Base-by-base conservation (phyloP, 2,329 filamentous ascomycete genomes). In the Pseudodiploospora longispora region DNA sequence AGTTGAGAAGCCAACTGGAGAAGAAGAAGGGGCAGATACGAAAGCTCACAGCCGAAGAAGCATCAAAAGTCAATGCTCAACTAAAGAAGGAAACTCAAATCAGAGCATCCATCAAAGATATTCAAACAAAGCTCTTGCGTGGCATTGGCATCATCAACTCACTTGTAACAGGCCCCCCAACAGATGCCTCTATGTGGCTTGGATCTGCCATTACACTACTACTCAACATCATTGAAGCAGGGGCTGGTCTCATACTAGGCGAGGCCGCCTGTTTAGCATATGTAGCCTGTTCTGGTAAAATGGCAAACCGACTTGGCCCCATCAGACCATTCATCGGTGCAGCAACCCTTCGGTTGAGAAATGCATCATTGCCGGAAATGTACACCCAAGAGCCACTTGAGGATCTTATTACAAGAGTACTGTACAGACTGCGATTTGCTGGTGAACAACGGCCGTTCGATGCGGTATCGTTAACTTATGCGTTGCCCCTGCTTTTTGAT, bases 371-470 rank as follows among this genome's bases (percentile, higher is more conserved):
- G 4, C 76, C 87, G 0, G 75, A 83, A 8, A 79, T 85, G 42
- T 74, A 91, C 47, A 76, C 83, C 49, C 74, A 85, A 50, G 93
- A 97, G 59, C 79, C 85, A n/a, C 71, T 97, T 6, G 87, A 88
- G 44, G 81, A 84, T 46, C 77, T 97, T 9, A 75, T 95, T 9
- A 96, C 91, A 3, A 80, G 93, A 62, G 81, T 97, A 1, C 70
- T 98, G 5, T 97, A 97, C 63, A 83, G 91, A 39, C 71, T 98
- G 42, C 84, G 90, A 10, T 95, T 95, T 61, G 78, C 90, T 33
- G 85, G 87, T 42, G 93, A 97, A 61, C 91, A 97, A 62, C 80
- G 90, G n/a, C 89, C 91, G 1, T 89, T 98, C 54, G 93, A 98
- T 60, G 74, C 80, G 3, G 83, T 93, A 4, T 91, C 91, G 1